Evolutionary conservation across 2,329 filamentous ascomycete genomes (phyloP), one percentile per base, ranked within the genome.

Genomic region (Colletotrichum zoysiae): DNA sequence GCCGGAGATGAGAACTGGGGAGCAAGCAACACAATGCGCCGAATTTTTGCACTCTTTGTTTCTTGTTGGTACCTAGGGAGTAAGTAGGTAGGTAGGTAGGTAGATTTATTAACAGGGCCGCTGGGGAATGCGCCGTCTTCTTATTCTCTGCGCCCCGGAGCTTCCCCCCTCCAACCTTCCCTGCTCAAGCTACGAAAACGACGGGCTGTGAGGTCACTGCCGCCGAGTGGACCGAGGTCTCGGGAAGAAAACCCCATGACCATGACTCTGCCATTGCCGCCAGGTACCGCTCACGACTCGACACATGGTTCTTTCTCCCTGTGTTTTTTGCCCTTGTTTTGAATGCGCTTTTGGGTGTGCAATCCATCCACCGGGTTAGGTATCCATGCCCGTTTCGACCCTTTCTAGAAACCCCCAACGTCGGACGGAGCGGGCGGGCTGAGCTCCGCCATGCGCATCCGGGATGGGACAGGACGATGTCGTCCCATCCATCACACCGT

Each of bases 221-320:
- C 44, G 64, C 30, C 30, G 23, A 42, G 66, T 69, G 65, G 65
- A 50, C 70, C 70, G 70, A 72, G 70, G 70, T 70, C 48, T 56
- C 53, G 60, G 53, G 59, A 38, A 23, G 16, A 55, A 48, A 48
- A 12, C 35, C 35, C 35, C 65, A 35, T 33, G 30, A 55, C 61
- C 63, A 70, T 70, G 70, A 72, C 70, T 72, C 70, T 65, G n/a
- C 38, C 38, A 55, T 44, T 65, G 18, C 68, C 51, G 44, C 58
- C 65, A 44, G 50, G 42, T n/a, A 16, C 46, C 44, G 42, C 48
- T 33, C 56, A 38, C 62, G 65, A 62, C 51, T 64, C 65, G 53
- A 65, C 53, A 62, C 50, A 70, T 57, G 63, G 63, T 67, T 67
- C 57, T 38, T 48, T 20, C 42, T 23, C 57, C 30, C 56, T 20